Conservation (phyloP, 1,284 basidiomycete genomes). For the Schizophyllum commune region DNA sequence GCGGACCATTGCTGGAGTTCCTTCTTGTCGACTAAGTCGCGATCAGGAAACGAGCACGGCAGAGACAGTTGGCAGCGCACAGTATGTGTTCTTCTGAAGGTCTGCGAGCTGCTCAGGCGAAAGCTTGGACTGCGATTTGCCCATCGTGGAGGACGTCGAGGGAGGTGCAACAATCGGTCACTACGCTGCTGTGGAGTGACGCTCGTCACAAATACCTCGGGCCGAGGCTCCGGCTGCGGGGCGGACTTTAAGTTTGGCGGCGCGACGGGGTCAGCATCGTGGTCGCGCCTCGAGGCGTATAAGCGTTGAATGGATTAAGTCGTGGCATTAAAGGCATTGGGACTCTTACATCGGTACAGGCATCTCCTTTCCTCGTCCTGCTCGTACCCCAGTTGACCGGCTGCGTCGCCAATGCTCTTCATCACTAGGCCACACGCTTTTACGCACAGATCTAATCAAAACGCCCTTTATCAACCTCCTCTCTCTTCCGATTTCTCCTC, state of each 20-base stretch:
- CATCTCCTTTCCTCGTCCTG: background rate
- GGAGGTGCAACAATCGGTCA: conserved; percentile 8
- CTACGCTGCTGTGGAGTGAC: conserved; percentile 8
- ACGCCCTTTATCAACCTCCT: background rate
- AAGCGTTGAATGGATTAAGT: background rate
- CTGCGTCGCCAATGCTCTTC: background rate
- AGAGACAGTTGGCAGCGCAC: conserved; percentile 43
- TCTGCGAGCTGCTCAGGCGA: conserved; percentile 92
- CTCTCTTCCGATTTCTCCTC: background rate
- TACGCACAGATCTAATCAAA: background rate
- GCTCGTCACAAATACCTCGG: background rate
- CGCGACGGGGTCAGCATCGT: background rate
- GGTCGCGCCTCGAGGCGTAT: background rate
- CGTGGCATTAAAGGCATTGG: background rate
- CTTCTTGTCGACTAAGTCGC: conserved; percentile 88
- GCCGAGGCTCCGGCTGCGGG: background rate
- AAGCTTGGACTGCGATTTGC: conserved; percentile 96
- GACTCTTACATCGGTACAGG: background rate
- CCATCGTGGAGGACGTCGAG: conserved; percentile 47
- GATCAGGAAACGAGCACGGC: conserved; percentile 12
- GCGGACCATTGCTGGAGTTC: conserved; percentile 95
- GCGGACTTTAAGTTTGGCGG: background rate
- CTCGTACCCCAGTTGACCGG: background rate
- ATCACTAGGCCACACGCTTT: background rate
- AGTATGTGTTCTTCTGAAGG: conserved; percentile 98